Evolutionary conservation across 2,329 filamentous ascomycete species (phyloP), one percentile per base, ranked within the genome.

Genomic region (Niveomyces coronatus): DNA sequence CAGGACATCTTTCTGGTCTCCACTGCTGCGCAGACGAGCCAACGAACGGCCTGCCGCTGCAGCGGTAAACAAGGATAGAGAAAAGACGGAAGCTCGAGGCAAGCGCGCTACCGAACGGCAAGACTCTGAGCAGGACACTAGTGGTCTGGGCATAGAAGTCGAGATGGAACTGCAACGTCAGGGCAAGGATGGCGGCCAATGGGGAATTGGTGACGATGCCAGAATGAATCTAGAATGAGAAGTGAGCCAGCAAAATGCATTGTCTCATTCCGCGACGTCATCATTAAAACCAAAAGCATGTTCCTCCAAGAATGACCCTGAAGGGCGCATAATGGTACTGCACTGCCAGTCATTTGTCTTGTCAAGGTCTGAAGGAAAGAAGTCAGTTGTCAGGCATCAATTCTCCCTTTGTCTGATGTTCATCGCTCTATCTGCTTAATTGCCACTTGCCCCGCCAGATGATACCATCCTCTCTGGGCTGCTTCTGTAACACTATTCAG

Each of bases 151-250:
- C 18, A 49, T 65, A 18, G 61, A 64, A 39, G 54, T 72, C 4
- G 66, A 71, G 40, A 53, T 75, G 33, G 63, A 72, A 56, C 60
- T 74, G 50, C 64, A 76, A 57, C 65, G 68, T 47, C 54, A 68
- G 45, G 59, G 67, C 46, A 64, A 61, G 51, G 76, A 71, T 47
- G 78, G 64, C 47, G 71, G 60, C 3, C 73, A 76, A 50, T 87
- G 86, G 79, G 84, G 85, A 0, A 72, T 93, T 35, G 83, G 84
- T 1, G 87, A 94, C 54, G 86, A 94, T 53, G 77, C 82, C 17
- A 71, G 81, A 51, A 91, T 94, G 82, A 82, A 78, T 22, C 63
- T 94, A 47, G 85, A 89, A 57, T 89, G 37, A 39, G 23, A 56
- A 50, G 40, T 28, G 35, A 39, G 15, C 23, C 9, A 18, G 24